Evolutionary conservation across 148 eudicot species (phyloP), one percentile per base, ranked within the genome.

Genomic region (Rhododendron mucronatum): DNA sequence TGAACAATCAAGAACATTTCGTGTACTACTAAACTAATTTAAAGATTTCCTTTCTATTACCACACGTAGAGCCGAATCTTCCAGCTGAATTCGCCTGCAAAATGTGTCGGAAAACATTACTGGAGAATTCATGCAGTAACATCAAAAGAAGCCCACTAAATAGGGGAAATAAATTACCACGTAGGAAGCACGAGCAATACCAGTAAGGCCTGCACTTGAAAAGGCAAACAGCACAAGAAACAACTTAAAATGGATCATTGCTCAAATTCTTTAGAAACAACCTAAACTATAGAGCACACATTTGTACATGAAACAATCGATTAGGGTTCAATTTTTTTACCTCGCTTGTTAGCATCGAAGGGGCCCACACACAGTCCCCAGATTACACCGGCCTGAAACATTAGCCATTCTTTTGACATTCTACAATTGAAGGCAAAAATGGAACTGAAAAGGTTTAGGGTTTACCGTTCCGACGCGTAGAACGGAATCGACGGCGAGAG

Each of bases 351-450:
- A 51, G 97, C 98, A 82, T 92, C 93, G 84, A 89, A 90, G 18
- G 98, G 93, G n/a, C 95, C 99, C 12, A 83, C 55, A 67, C 97
- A 96, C 63, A 92, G 85, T 3, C 99, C 99, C 99, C 99, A 96
- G 12, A 96, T 74, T 3, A 90, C 88, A 53, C 99, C 99, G 14
- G 96, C 98, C 99, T 96, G 88, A 80, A 84, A 82, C 8, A 53
- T 1, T 82, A 84, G 41, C 47, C 73, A 45, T 61, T 35, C 4
- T 5, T 23, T 2, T 16, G 14, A 16, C 30, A 30, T 71, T 28
- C 18, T 11, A 1, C 35, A n/a, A 69, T 47, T 69, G n/a, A 35
- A 83, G 11, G 41, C 44, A 21, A 47, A 71, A 28, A 14, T n/a
- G 39, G 0, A 51, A 59, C 65, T 21, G 13, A 26, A 16, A 73